Conservation (phyloP, 1,284 basidiomycete genomes). For the Calocybe gambosa region DNA sequence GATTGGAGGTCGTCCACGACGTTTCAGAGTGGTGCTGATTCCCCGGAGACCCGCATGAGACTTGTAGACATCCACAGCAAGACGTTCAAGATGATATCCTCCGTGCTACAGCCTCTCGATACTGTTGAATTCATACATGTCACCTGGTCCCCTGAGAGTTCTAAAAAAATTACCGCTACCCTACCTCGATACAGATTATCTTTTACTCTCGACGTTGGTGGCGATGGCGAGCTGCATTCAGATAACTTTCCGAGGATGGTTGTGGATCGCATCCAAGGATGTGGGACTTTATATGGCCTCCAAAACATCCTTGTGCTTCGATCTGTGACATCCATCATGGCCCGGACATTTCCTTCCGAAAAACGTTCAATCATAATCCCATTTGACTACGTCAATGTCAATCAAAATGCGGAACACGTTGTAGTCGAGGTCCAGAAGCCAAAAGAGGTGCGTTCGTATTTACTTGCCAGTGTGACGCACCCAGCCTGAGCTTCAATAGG, state of each 20-base stretch:
- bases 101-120: conserved; percentile 27
- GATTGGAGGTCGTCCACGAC: not conserved
- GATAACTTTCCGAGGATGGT: conserved; percentile 30
- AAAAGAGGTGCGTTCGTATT: not conserved
- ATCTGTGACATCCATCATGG: conserved; percentile 10
- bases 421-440: not conserved
- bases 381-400: conserved; percentile 21
- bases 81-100: conserved; percentile 26
- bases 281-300: conserved; percentile 35
- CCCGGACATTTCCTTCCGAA: conserved; percentile 7
- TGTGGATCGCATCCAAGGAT: conserved; percentile 28
- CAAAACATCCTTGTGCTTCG: conserved; percentile 34
- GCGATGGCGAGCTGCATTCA: conserved; percentile 24
- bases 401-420: not conserved
- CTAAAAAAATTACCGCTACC: conserved; percentile 10
- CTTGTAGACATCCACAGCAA: conserved; percentile 27
- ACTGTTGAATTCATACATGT: conserved; percentile 23
- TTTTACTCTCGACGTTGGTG: conserved; percentile 25
- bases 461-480: not conserved
- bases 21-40: not conserved
- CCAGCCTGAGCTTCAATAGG: not conserved
- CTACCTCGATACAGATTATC: conserved; percentile 32
- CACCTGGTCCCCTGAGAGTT: conserved; percentile 2
- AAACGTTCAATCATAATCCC: conserved; percentile 31
- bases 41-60: not conserved